Base-by-base conservation (phyloP, 75 land plant genomes). In the Pinus taeda region DNA sequence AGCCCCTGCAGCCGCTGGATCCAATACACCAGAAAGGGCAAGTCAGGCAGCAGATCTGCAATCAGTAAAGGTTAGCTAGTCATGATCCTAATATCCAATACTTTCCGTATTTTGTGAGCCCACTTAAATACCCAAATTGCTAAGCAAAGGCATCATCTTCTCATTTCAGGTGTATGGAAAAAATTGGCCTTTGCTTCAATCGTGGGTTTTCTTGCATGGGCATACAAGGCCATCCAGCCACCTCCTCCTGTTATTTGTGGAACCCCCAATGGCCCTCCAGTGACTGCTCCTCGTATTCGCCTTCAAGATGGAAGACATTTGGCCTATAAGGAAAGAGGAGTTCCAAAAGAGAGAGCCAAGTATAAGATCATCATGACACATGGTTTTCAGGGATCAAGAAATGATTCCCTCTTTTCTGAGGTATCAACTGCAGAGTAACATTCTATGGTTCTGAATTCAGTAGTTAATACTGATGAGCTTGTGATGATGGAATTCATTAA, bases 231-330 rank as follows among this genome's bases (percentile, higher is more conserved):
- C 15, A 70, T 84, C 57, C 76, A 72, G 55, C 90, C 98, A 36
- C 91, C 93, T 0, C 87, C 93, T 42, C 81, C 90, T 18, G 87
- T 76, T 13, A 76, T 87, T 20, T 93, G 91, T 66, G 91, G 91
- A 4, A 79, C 93, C 59, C 90, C 93, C 11, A 62, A 59, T 77
- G 98, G 96, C 14, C 90, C 90, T 39, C 81, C 81, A 33, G 84
- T 95, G 55, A 89, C 93, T 71, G 84, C 99, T 3, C 77, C 91
- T 21, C 90, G 95, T 65, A 75, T 94, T 39, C 85, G 81, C 76
- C 91, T 96, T 57, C 83, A 79, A 12, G 95, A 96, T 88, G 97
- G 97, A 36, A 88, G 99, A 74, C 82, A 87, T 78, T 59, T 96
- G 69, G 91, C 99, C 37, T 96, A 96, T 81, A 86, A 82, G 57